Conservation (phyloP, 306 rosid genomes). For the Citrullus mucosospermus region DNA sequence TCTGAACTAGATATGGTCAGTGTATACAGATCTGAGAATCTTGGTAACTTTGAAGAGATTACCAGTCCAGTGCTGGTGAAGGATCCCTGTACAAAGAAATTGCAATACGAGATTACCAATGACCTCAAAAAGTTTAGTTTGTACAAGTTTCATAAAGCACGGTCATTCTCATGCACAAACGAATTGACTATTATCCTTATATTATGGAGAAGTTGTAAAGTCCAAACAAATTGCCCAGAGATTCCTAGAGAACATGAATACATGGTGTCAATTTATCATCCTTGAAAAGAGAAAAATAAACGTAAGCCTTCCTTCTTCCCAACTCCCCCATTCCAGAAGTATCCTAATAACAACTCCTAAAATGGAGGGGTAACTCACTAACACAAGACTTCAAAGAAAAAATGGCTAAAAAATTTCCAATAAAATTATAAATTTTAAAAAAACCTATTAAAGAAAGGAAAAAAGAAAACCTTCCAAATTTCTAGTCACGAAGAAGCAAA, state of each 20-base stretch:
- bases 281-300: neutral
- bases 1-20: slow-evolving; percentile 39
- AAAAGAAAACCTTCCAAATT: neutral
- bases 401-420: neutral
- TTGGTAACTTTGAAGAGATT: slow-evolving; percentile 42
- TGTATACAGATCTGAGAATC: slow-evolving; percentile 48
- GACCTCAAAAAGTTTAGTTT: neutral
- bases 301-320: neutral
- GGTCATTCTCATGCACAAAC: neutral
- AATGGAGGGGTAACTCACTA: neutral
- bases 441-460: neutral
- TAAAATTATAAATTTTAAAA: too few species aligned
- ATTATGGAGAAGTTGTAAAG: neutral
- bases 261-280: neutral
- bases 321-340: neutral
- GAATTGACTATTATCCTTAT: neutral
- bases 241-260: neutral
- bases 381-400: neutral
- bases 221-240: neutral
- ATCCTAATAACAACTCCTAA: neutral
- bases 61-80: slow-evolving; percentile 44
- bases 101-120: neutral
- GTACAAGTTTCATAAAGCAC: neutral
- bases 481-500: neutral
- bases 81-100: slow-evolving; percentile 27